Conservation (phyloP, 129 eudicot genomes). For the Lactuca sativa region DNA sequence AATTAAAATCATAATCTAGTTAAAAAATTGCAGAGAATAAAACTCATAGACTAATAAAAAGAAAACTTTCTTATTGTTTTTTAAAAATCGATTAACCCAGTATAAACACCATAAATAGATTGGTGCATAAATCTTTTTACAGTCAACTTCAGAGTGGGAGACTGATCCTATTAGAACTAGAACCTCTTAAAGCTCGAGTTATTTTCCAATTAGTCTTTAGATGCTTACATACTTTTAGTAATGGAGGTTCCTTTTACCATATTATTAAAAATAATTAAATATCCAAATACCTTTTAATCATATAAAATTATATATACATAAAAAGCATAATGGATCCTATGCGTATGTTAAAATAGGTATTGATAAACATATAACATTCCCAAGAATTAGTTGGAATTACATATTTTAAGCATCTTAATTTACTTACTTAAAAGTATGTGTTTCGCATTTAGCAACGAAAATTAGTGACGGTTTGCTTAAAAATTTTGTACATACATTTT, state of each 20-base stretch:
- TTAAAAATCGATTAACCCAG: too few relatives aligned
- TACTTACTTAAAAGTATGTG: too few relatives aligned
- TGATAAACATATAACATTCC: neutral
- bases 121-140: constrained; percentile 14
- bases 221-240: constrained; percentile 20
- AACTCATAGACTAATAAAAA: too few relatives aligned
- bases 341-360: neutral
- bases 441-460: too few relatives aligned
- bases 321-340: neutral
- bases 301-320: neutral
- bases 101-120: neutral
- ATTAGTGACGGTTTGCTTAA: too few relatives aligned
- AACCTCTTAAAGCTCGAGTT: constrained; percentile 25
- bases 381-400: too few relatives aligned
- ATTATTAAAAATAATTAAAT: neutral
- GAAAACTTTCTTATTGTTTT: too few relatives aligned
- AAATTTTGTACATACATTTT: too few relatives aligned
- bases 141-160: constrained; percentile 29
- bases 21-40: too few relatives aligned
- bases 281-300: neutral
- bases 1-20: too few relatives aligned
- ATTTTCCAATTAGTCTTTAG: constrained; percentile 6
- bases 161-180: constrained; percentile 28
- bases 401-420: neutral
- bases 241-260: constrained; percentile 11